Conservation (phyloP, 2,329 filamentous ascomycete genomes). For the Apiospora kogelbergensis region DNA sequence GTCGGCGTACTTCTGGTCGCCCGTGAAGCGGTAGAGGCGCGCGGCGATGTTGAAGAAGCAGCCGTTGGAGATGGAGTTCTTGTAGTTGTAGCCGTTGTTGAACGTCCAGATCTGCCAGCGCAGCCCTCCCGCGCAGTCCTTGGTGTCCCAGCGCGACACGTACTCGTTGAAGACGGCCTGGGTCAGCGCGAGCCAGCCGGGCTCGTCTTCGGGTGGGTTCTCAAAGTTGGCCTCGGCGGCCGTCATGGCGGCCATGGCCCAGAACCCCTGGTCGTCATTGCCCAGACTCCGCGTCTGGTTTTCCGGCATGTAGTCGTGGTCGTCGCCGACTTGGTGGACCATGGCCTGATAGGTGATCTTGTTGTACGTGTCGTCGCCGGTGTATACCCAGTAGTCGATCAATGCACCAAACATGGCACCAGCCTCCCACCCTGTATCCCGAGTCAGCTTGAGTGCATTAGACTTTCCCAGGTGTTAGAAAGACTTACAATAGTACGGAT, state of each 20-base stretch:
- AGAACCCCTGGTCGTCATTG: slow-evolving; percentile 81
- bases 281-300: slow-evolving; percentile 63
- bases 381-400: slow-evolving; percentile 72
- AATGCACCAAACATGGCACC: slow-evolving; percentile 70
- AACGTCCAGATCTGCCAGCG: slow-evolving; percentile 84
- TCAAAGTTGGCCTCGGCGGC: slow-evolving; percentile 77
- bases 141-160: slow-evolving; percentile 66
- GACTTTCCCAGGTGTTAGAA: slow-evolving; percentile 22
- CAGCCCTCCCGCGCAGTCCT: slow-evolving; percentile 70
- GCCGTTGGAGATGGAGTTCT: slow-evolving; percentile 68
- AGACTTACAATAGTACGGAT: slow-evolving; percentile 65
- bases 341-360: slow-evolving; percentile 57
- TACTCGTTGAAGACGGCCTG: slow-evolving; percentile 83
- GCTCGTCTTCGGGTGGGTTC: slow-evolving; percentile 59
- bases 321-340: slow-evolving; percentile 59
- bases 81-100: slow-evolving; percentile 70
- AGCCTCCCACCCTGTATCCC: slow-evolving; percentile 64
- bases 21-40: slow-evolving; percentile 74
- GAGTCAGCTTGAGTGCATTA: slow-evolving; percentile 17
- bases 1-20: slow-evolving; percentile 73
- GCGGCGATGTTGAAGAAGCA: slow-evolving; percentile 70
- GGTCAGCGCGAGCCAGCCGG: slow-evolving; percentile 76
- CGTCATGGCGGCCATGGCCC: slow-evolving; percentile 79
- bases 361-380: slow-evolving; percentile 66
- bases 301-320: slow-evolving; percentile 64